A percentile compares a stretch with the other conserved stretches of the same genome.
phyloP scores from a whole-genome alignment of 805 yeast genomes.

The Suhomyces faveliae region DNA sequence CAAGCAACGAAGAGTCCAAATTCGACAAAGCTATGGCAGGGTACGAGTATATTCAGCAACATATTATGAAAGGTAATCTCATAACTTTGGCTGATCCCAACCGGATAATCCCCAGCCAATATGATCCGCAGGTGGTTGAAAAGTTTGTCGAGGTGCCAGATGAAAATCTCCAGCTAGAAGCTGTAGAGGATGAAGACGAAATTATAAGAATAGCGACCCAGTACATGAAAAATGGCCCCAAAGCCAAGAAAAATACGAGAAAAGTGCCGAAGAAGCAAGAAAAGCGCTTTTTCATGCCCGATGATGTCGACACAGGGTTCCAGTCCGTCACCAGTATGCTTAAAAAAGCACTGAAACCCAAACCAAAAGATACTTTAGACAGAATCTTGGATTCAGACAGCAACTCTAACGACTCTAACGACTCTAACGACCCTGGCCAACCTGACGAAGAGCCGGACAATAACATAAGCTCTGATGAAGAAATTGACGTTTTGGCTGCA shows the following conservation, averaged over 20 bases:
- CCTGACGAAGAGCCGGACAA: neutral
- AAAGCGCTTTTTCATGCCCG: conserved; percentile 71
- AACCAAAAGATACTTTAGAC: conserved; percentile 13
- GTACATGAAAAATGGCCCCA: conserved; percentile 48
- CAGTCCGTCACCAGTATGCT: conserved; percentile 50
- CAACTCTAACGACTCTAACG: conserved; percentile 9
- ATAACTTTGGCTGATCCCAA: conserved; percentile 50
- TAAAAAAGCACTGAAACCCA: conserved; percentile 9
- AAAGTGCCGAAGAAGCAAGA: conserved; percentile 14
- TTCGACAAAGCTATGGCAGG: conserved; percentile 84
- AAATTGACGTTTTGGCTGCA: neutral
- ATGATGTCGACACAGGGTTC: conserved; percentile 66
- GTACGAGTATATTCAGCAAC: conserved; percentile 72
- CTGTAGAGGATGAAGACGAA: conserved; percentile 62
- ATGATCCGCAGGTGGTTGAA: conserved; percentile 57
- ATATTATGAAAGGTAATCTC: conserved; percentile 50
- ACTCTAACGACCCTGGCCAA: conserved; percentile 1
- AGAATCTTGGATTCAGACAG: conserved; percentile 17
- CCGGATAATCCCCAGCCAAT: conserved; percentile 63
- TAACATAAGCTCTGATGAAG: conserved; percentile 2
- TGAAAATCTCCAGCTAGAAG: conserved; percentile 57
- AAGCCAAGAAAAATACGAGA: conserved; percentile 10
- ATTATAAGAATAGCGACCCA: conserved; percentile 67
- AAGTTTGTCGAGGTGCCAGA: conserved; percentile 63
- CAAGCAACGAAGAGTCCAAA: conserved; percentile 74